A percentile compares a stretch with the other conserved stretches of the same genome.
phyloP scores from a whole-genome alignment of 116 monocot genomes.

The Papilionanthe hybrid region DNA sequence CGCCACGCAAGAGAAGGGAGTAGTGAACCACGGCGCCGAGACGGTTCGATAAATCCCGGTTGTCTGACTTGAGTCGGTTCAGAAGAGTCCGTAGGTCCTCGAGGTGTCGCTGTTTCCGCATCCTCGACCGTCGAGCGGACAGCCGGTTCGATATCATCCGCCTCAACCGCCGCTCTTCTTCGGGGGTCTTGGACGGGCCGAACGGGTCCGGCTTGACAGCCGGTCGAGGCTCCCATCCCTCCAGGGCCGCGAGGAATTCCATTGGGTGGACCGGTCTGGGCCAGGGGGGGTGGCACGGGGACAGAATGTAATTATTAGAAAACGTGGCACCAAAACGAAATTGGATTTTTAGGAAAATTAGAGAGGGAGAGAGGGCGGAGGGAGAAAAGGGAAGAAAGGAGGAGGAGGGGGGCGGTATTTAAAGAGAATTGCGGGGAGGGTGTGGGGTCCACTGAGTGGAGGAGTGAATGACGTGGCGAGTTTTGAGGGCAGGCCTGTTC shows the following conservation, averaged over 20 bases:
- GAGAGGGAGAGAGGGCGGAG: background rate
- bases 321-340: background rate
- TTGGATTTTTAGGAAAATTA: background rate
- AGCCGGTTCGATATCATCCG: constrained; percentile 29
- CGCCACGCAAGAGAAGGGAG: constrained; percentile 7
- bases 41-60: constrained; percentile 13
- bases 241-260: background rate
- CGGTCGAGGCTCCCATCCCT: constrained; percentile 7
- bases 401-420: constrained; percentile 9
- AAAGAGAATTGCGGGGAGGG: background rate
- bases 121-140: constrained; percentile 30
- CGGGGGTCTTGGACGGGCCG: background rate
- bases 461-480: background rate
- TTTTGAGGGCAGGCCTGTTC: background rate
- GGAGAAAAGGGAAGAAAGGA: constrained; percentile 9
- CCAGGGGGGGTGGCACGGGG: background rate
- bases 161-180: constrained; percentile 16
- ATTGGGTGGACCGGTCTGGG: constrained; percentile 1
- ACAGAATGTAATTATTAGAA: background rate
- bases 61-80: constrained; percentile 11
- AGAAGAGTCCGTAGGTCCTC: constrained; percentile 19
- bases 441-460: background rate
- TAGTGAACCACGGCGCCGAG: constrained; percentile 7
- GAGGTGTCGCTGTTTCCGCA: constrained; percentile 32
- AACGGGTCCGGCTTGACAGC: background rate